These are phyloP conservation scores for Hylodesmum podocarpum DNA, from an alignment of 306 rosid genomes.

Conservation along the genomic window DNA sequence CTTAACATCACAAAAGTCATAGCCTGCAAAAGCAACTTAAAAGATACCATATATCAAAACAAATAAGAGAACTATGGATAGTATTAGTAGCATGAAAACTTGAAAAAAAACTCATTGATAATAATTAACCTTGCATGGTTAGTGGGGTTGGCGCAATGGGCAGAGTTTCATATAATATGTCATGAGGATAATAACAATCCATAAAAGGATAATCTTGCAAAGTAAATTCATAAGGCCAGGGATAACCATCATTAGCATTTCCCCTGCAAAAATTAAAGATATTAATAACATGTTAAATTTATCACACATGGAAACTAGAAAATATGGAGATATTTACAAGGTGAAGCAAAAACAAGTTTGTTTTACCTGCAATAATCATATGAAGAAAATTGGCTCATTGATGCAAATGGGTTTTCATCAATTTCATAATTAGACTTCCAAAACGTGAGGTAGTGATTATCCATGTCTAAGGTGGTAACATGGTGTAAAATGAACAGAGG, in stretches of 20 bases:
- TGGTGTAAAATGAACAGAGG: neutral
- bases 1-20: conserved; percentile 25
- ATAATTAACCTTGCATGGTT: conserved; percentile 37
- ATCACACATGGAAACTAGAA: neutral
- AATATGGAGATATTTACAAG: neutral
- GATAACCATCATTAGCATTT: conserved; percentile 24
- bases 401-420: conserved; percentile 35
- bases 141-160: conserved; percentile 30
- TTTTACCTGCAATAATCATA: conserved; percentile 27
- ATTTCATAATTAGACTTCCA: conserved; percentile 30
- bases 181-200: conserved; percentile 33
- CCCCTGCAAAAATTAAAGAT: neutral
- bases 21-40: conserved; percentile 29
- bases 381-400: conserved; percentile 25
- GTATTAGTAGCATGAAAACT: neutral
- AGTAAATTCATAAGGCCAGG: conserved; percentile 43
- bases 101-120: neutral
- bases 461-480: conserved; percentile 19
- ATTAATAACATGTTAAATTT: neutral
- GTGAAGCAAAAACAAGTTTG: neutral
- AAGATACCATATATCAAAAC: neutral
- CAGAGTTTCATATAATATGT: conserved; percentile 22
- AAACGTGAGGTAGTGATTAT: conserved; percentile 5
- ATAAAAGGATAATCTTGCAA: conserved; percentile 38
- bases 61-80: neutral